Base-by-base conservation (phyloP, 176 grass and related monocot species). In the Avena sativa region DNA sequence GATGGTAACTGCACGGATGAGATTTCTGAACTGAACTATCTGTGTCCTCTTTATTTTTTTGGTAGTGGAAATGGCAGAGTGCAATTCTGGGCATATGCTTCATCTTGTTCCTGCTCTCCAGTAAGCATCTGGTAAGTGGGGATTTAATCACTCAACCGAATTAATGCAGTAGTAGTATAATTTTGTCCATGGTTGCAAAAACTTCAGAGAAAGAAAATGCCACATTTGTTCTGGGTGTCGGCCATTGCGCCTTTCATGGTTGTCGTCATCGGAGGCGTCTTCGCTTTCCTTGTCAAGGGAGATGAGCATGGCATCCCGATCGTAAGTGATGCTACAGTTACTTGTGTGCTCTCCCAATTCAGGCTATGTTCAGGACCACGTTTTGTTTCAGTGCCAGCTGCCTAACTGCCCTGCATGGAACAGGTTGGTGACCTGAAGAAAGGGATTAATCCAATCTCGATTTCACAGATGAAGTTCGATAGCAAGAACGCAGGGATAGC, bases 51-150 rank as follows among this genome's bases (percentile, higher is more conserved):
- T 30, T 17, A 40, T 59, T 58, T 64, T 89, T 36, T 84, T 86
- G 20, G 28, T 80, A 99, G 97, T 99, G 94, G 97, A 91, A 71
- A 87, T 99, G 97, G 97, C 59, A 99, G 89, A 99, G 97, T 74
- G 81, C 80, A 63, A 20, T 94, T 74, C 90, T 99, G 34, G 97
- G 97, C 65, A 73, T 89, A 81, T 93, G 88, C 92, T 96, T 99
- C 82, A 81, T 99, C 25, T 4, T 83, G 28, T 86, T 99, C 49
- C 71, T 99, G 90, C 55, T 96, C 30, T 79, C 87, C 19, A 72
- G 86, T 28, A 91, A 87, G 79, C 87, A 87, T 65, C 83, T 99
- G 89, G 97, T 99, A 85, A 94, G 94, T 93, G 82, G 50, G 21
- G 16, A 76, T 62, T 80, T 32, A 53, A 72, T 44, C 9, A 16